A percentile compares a stretch with the other conserved stretches of the same genome.
These are phyloP conservation scores for Aureoboletus auriporus DNA, from an alignment of 768 basidiomycete genomes.

Conservation along the genomic window DNA sequence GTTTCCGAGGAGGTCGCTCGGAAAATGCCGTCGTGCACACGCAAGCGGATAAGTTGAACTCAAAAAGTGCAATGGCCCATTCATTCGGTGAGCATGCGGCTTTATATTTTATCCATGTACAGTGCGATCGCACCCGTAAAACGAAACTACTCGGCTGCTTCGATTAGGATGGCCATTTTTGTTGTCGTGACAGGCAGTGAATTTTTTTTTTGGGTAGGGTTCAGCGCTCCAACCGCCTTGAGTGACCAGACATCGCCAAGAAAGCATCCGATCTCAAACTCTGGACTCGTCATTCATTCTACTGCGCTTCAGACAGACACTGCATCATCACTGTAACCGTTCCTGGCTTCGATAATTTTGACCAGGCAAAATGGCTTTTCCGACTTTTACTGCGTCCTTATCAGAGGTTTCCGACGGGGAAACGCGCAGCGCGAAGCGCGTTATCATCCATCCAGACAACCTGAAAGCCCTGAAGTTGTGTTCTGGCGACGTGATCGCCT, in stretches of 20 bases:
- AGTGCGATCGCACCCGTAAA: constrained; percentile 6
- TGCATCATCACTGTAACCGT: too few relatives aligned
- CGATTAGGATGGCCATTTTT: neutral
- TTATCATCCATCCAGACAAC: constrained; percentile 59
- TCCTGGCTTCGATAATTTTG: neutral
- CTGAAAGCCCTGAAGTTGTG: constrained; percentile 57
- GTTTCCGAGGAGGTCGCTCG: neutral
- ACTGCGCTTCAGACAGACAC: too few relatives aligned
- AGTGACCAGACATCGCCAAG: neutral
- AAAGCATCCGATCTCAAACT: neutral
- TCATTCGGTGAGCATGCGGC: constrained; percentile 6
- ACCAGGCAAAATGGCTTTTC: constrained; percentile 12
- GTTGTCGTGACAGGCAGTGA: constrained; percentile 1
- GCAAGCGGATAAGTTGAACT: neutral
- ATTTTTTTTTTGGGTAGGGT: constrained; percentile 2
- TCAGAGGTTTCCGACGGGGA: constrained; percentile 32
- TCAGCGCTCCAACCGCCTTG: neutral
- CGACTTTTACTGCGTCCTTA: constrained; percentile 37
- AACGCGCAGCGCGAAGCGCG: constrained; percentile 55
- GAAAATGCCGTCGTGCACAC: constrained; percentile 11
- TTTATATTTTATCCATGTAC: constrained; percentile 6
- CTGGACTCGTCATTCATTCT: neutral
- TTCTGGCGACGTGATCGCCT: constrained; percentile 65
- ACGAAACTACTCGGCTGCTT: neutral
- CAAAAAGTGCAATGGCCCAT: neutral